These are phyloP conservation scores for Botrytis tulipae DNA, from an alignment of 2,329 filamentous ascomycete species.

Conservation along the genomic window DNA sequence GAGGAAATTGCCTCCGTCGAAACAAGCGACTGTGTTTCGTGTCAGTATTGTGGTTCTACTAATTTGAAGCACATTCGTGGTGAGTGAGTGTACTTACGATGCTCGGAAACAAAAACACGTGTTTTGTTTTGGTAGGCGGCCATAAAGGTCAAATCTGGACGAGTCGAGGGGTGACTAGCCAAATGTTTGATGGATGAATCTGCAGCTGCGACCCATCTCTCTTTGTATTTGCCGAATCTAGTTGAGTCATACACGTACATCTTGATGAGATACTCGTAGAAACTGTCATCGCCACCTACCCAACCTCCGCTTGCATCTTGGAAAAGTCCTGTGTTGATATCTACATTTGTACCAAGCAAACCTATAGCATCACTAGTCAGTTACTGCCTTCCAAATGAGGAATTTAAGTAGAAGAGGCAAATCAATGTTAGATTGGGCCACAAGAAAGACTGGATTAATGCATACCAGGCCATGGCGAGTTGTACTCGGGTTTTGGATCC, in stretches of 20 bases:
- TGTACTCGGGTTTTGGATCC: slow-evolving; percentile 57
- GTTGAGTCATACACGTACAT: slow-evolving; percentile 78
- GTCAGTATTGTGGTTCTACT: background rate
- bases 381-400: background rate
- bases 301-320: slow-evolving; percentile 68
- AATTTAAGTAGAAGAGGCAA: background rate
- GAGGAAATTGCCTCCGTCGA: slow-evolving; percentile 82
- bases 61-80: background rate
- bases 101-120: slow-evolving; percentile 48
- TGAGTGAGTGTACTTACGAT: slow-evolving; percentile 31
- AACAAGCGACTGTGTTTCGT: slow-evolving; percentile 63
- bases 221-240: slow-evolving; percentile 63
- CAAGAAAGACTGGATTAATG: background rate
- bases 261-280: slow-evolving; percentile 89
- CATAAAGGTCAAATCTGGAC: slow-evolving; percentile 71
- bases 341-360: slow-evolving; percentile 66
- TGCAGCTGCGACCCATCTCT: slow-evolving; percentile 72
- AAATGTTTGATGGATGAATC: slow-evolving; percentile 74
- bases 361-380: slow-evolving; percentile 38
- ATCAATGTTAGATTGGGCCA: too few species aligned
- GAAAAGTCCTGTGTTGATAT: slow-evolving; percentile 65
- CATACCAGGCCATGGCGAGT: slow-evolving; percentile 67
- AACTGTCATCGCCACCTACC: slow-evolving; percentile 75
- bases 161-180: slow-evolving; percentile 62
- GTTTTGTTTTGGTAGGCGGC: slow-evolving; percentile 53